Conservation (phyloP, 2,329 filamentous ascomycete genomes). For the Huntiella abstrusa region DNA sequence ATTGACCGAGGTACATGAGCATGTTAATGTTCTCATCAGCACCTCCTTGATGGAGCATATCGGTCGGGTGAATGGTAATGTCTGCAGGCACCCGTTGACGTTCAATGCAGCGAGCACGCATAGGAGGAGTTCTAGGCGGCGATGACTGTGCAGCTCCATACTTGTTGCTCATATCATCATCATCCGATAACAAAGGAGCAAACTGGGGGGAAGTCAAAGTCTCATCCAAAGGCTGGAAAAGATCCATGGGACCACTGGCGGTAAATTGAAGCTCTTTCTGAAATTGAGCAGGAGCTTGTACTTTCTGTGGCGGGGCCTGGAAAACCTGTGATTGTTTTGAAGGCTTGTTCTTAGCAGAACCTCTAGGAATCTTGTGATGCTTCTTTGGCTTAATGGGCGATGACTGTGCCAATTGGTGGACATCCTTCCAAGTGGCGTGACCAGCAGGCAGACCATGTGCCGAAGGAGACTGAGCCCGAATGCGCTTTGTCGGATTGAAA, state of each 20-base stretch:
- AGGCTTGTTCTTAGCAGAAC: background rate
- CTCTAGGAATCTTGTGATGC: slow-evolving; percentile 3
- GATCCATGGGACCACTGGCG: slow-evolving; percentile 50
- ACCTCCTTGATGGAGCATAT: background rate
- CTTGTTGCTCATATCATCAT: slow-evolving; percentile 65
- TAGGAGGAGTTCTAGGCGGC: slow-evolving; percentile 56
- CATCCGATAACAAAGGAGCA: slow-evolving; percentile 39
- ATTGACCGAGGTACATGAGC: slow-evolving; percentile 71
- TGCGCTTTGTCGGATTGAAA: slow-evolving; percentile 47
- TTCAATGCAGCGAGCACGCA: slow-evolving; percentile 32
- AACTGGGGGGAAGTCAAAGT: slow-evolving; percentile 41
- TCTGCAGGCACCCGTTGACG: slow-evolving; percentile 22
- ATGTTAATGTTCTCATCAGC: slow-evolving; percentile 69
- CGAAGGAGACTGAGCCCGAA: slow-evolving; percentile 42
- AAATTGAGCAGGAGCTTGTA: slow-evolving; percentile 1
- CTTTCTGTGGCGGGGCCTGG: background rate
- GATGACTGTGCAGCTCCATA: slow-evolving; percentile 65
- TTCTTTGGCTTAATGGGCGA: slow-evolving; percentile 55
- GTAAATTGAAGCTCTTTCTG: slow-evolving; percentile 58
- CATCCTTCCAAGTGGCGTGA: slow-evolving; percentile 54
- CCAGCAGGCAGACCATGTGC: slow-evolving; percentile 32
- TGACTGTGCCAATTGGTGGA: slow-evolving; percentile 61
- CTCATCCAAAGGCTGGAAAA: slow-evolving; percentile 54
- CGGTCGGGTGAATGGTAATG: slow-evolving; percentile 4
- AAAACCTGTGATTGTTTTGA: slow-evolving; percentile 3